These are phyloP conservation scores for Phytophthora pisi DNA, from an alignment of 352 stramenopile genomes.

Conservation along the genomic window DNA sequence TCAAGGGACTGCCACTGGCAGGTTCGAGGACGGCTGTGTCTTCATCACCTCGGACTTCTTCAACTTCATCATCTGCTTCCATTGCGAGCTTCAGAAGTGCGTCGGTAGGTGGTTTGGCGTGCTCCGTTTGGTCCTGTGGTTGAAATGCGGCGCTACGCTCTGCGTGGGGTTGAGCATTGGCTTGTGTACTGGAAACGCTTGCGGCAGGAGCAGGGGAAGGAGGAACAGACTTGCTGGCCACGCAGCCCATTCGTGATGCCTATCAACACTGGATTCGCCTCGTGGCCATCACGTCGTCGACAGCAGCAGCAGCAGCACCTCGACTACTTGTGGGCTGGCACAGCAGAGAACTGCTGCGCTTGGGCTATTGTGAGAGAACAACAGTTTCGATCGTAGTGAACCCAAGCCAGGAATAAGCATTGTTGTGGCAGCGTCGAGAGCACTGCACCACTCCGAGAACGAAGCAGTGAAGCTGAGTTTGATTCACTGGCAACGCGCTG, in stretches of 20 bases:
- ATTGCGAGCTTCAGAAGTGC: slow-evolving; percentile 30
- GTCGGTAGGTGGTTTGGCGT: slow-evolving; percentile 7
- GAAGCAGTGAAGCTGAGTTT: too few relatives aligned
- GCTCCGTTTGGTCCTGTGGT: not conserved
- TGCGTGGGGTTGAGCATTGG: not conserved
- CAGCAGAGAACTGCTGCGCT: not conserved
- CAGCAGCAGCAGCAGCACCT: slow-evolving; percentile 2
- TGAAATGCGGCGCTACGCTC: not conserved
- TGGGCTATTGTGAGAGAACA: slow-evolving; percentile 21
- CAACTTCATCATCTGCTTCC: slow-evolving; percentile 7
- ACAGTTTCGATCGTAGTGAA: slow-evolving; percentile 2
- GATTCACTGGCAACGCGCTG: too few relatives aligned
- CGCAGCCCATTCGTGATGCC: slow-evolving; percentile 30
- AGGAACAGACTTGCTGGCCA: slow-evolving; percentile 21
- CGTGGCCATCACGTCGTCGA: slow-evolving; percentile 26
- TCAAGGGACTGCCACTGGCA: slow-evolving; percentile 16
- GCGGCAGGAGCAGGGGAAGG: slow-evolving; percentile 1
- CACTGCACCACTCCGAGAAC: too few relatives aligned
- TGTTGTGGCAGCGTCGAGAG: too few relatives aligned
- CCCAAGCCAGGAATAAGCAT: slow-evolving; percentile 14
- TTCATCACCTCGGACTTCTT: not conserved
- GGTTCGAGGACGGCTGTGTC: slow-evolving; percentile 1
- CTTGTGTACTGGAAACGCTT: not conserved
- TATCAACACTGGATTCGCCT: slow-evolving; percentile 5
- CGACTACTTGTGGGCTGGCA: slow-evolving; percentile 4